Base-by-base conservation (phyloP, 306 rosid genomes). In the Rosa persica region DNA sequence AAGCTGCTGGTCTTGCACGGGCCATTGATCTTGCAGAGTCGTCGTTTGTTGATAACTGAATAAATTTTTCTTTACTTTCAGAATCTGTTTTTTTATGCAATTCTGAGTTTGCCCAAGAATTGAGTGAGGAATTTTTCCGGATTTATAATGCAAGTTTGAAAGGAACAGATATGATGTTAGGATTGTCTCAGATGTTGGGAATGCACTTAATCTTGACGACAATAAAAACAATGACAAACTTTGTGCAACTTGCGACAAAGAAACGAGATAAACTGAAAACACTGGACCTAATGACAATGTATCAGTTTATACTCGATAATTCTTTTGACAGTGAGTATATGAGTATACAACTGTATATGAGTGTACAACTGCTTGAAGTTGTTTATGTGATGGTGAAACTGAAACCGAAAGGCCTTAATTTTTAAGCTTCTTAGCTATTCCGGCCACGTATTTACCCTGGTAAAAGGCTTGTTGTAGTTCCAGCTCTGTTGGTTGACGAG, bases 21-120 rank as follows among this genome's bases (percentile, higher is more conserved):
- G 98, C 99, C 39, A 93, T 95, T n/a, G 96, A 93, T 80, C 94
- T 95, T 79, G 99, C 98, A 0, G 99, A 95, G 84, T 93, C 98
- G 61, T 89, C 98, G 1, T 95, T 93, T 75, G 86, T 90, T 12
- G 82, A 89, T 4, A 87, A 87, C 78, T 88, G 79, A 83, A 70
- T 51, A 9, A 39, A 67, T 16, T 49, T 42, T 17, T 67, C 44
- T 47, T 19, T 12, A 0, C 65, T 52, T 27, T 55, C 13, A 36
- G 74, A 49, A 55, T 23, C 54, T 71, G 66, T 52, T 60, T 23
- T 23, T 54, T 75, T 30, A 6, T 5, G 67, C 17, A 74, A 15
- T 58, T 43, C 42, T n/a, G 36, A 6, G 65, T 60, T 60, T 75
- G 8, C 39, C 10, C 19, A 22, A 16, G 46, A 40, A 12, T 58